Evolutionary conservation across 139 green algal genomes (phyloP).

Genomic region (Diplosphaera chodatii): DNA sequence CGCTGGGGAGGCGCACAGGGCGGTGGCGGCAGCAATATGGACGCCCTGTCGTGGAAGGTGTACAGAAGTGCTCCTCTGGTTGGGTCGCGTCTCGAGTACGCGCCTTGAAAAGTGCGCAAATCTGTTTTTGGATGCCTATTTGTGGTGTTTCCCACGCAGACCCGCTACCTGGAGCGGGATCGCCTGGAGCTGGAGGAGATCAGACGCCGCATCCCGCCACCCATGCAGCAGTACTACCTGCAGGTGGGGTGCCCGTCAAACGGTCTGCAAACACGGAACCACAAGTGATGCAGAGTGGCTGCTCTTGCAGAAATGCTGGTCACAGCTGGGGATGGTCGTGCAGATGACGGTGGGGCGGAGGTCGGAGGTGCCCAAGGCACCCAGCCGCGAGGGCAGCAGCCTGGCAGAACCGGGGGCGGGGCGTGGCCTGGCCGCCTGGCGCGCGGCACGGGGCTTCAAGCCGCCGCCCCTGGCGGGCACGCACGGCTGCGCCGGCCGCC

Average conservation of each 20-base stretch:
- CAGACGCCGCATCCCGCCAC: not conserved
- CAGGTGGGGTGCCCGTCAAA: conserved; percentile 10
- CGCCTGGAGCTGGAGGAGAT: conserved; percentile 14
- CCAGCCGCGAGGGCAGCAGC: not conserved
- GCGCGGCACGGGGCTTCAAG: conserved; percentile 1
- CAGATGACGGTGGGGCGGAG: conserved; percentile 18
- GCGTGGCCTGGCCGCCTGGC: conserved; percentile 9
- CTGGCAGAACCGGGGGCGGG: not conserved
- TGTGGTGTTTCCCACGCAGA: too few species aligned
- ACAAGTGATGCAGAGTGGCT: too few species aligned
- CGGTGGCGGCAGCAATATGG: not conserved
- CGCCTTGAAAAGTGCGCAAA: too few species aligned
- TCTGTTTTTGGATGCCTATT: too few species aligned
- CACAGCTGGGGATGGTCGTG: not conserved
- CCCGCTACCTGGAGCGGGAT: conserved; percentile 14
- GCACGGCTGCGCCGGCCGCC: conserved; percentile 7
- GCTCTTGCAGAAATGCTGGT: too few species aligned
- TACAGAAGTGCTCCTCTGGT: not conserved
- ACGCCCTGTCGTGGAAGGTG: conserved; percentile 1
- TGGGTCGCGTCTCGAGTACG: too few species aligned
- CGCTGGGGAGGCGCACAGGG: not conserved
- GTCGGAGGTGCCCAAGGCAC: not conserved
- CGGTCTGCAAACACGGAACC: too few species aligned
- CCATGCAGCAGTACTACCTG: conserved; percentile 9
- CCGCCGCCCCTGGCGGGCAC: not conserved